Evolutionary conservation across 257 asterid genomes (phyloP).

Genomic region (Nicotiana sylvestris): DNA sequence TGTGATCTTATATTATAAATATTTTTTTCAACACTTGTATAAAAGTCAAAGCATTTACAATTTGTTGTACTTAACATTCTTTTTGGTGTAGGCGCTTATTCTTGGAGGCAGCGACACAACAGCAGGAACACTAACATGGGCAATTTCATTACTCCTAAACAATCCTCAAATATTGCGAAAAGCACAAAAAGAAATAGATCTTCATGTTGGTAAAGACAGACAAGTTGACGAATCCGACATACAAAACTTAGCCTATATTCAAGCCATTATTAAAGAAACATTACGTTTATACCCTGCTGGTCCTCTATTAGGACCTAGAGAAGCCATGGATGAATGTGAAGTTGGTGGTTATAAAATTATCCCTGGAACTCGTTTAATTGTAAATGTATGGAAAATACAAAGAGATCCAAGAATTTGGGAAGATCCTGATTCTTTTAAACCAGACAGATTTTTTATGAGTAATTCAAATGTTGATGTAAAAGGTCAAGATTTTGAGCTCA

Average conservation of each 20-base stretch:
- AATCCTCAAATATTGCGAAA: conserved; percentile 28
- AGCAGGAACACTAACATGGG: conserved; percentile 40
- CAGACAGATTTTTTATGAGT: conserved; percentile 42
- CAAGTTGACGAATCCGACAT: conserved; percentile 38
- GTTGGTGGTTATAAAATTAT: conserved; percentile 40
- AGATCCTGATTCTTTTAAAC: conserved; percentile 36
- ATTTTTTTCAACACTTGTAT: neutral
- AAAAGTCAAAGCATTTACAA: neutral
- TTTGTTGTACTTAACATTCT: neutral
- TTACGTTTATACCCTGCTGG: conserved; percentile 37
- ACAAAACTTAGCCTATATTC: conserved; percentile 29
- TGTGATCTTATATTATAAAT: neutral
- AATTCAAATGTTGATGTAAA: conserved; percentile 32
- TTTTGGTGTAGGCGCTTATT: conserved; percentile 7
- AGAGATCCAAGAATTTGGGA: conserved; percentile 48
- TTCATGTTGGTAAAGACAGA: conserved; percentile 35
- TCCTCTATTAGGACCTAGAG: conserved; percentile 30
- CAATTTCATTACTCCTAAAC: conserved; percentile 33
- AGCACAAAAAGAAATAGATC: conserved; percentile 45
- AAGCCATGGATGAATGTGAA: conserved; percentile 30
- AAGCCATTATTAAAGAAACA: conserved; percentile 55
- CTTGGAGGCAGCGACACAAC: conserved; percentile 41
- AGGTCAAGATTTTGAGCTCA: conserved; percentile 37
- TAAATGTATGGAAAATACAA: conserved; percentile 48
- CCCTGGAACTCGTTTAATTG: conserved; percentile 34